Percentiles rank a stretch among this genome's conserved stretches.
phyloP scores from a whole-genome alignment of 2,329 filamentous ascomycete genomes.

The Cercospora sp. region DNA sequence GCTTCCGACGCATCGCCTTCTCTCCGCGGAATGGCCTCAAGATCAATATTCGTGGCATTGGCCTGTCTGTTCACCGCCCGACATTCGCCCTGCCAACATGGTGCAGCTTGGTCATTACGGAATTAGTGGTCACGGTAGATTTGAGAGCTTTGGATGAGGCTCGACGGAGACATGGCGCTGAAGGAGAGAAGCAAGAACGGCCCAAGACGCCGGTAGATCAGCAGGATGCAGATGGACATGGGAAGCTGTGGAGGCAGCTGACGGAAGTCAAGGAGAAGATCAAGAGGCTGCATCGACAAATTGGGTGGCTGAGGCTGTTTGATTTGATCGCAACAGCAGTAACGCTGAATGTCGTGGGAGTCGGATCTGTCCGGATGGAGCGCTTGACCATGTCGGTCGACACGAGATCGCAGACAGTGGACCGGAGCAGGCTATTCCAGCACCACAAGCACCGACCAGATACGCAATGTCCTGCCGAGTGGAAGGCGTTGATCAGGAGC shows the following conservation, averaged over 20 bases:
- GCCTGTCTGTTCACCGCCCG: slow-evolving; percentile 84
- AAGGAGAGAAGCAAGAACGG: slow-evolving; percentile 23
- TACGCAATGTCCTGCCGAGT: slow-evolving; percentile 79
- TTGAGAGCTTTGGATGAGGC: slow-evolving; percentile 59
- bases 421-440: slow-evolving; percentile 84
- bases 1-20: slow-evolving; percentile 85
- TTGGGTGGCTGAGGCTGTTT: slow-evolving; percentile 85
- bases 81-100: slow-evolving; percentile 97
- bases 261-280: slow-evolving; percentile 79
- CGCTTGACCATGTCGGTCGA: slow-evolving; percentile 85
- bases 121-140: slow-evolving; percentile 82
- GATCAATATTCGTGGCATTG: slow-evolving; percentile 85
- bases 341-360: slow-evolving; percentile 72
- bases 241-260: slow-evolving; percentile 78
- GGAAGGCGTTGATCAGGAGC: slow-evolving; percentile 84
- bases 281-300: slow-evolving; percentile 80
- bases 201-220: slow-evolving; percentile 23
- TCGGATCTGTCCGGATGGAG: slow-evolving; percentile 82
- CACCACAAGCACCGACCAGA: slow-evolving; percentile 67
- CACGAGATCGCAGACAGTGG: slow-evolving; percentile 86
- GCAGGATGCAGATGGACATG: slow-evolving; percentile 43
- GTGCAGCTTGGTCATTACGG: slow-evolving; percentile 85
- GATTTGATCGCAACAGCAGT: slow-evolving; percentile 85
- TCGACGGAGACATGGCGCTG: slow-evolving; percentile 20
- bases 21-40: slow-evolving; percentile 84